Conservation (phyloP, 2,329 filamentous ascomycete genomes). For the Alternaria consortialis region DNA sequence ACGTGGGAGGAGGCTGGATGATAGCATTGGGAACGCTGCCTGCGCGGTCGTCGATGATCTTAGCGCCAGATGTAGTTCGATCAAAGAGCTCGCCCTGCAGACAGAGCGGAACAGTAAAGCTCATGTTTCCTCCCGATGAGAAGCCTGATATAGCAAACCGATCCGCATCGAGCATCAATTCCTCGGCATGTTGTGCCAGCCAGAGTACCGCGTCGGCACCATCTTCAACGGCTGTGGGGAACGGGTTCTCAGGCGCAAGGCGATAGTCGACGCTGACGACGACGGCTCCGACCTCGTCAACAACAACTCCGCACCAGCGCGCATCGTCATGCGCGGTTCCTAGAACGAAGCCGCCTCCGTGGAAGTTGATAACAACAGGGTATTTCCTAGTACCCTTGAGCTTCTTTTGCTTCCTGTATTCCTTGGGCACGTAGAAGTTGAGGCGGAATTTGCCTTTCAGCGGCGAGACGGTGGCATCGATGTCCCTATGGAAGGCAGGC, state of each 20-base stretch:
- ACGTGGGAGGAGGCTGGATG: conserved; percentile 25
- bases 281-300: conserved; percentile 65
- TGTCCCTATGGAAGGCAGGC: conserved; percentile 66
- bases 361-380: conserved; percentile 70
- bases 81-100: conserved; percentile 60
- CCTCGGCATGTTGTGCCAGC: conserved; percentile 63
- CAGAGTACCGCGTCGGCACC: conserved; percentile 69
- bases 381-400: conserved; percentile 57
- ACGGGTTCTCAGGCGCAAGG: conserved; percentile 68
- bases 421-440: conserved; percentile 68
- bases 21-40: conserved; percentile 38
- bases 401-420: conserved; percentile 56
- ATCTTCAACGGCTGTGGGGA: conserved; percentile 71
- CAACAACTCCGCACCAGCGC: conserved; percentile 65
- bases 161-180: conserved; percentile 65
- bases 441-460: conserved; percentile 60
- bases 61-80: conserved; percentile 36
- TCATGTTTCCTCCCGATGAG: conserved; percentile 70
- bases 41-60: conserved; percentile 40
- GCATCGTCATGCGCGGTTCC: conserved; percentile 68
- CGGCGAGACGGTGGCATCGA: conserved; percentile 61
- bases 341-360: conserved; percentile 70
- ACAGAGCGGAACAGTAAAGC: conserved; percentile 68
- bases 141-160: conserved; percentile 69
- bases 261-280: conserved; percentile 70